phyloP scores from a whole-genome alignment of 805 yeast species.

The Spathaspora hagerdaliae region DNA sequence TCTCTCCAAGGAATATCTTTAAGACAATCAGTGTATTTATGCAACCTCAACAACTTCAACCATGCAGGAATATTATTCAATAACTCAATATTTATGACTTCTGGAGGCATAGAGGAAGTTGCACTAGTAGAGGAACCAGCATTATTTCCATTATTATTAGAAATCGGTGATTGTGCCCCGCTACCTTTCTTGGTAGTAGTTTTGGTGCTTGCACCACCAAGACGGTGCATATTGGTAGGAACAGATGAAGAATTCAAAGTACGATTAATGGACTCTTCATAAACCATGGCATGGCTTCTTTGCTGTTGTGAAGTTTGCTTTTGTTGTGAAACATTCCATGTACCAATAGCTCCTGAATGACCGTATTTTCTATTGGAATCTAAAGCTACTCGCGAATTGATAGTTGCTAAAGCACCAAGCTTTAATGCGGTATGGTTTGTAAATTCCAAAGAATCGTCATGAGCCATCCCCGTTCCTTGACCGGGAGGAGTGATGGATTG shows the following conservation, averaged over 20 bases:
- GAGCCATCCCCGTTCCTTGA: slow-evolving; percentile 1
- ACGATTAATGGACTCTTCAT: slow-evolving; percentile 35
- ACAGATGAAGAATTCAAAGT: slow-evolving; percentile 34
- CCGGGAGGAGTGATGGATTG: background rate
- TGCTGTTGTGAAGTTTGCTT: slow-evolving; percentile 13
- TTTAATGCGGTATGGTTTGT: slow-evolving; percentile 47
- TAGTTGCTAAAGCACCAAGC: slow-evolving; percentile 64
- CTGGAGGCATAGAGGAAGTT: slow-evolving; percentile 38
- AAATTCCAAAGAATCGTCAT: slow-evolving; percentile 21
- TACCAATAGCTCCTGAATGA: slow-evolving; percentile 6
- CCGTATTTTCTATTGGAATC: slow-evolving; percentile 35
- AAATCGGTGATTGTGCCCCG: slow-evolving; percentile 13
- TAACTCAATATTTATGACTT: slow-evolving; percentile 40
- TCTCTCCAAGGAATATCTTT: slow-evolving; percentile 75
- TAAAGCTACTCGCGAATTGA: slow-evolving; percentile 50
- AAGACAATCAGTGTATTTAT: slow-evolving; percentile 86
- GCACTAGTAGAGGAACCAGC: slow-evolving; percentile 5
- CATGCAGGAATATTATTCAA: slow-evolving; percentile 84
- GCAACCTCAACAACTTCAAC: slow-evolving; percentile 85
- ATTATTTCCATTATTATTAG: background rate
- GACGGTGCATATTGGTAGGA: slow-evolving; percentile 21
- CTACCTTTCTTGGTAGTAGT: slow-evolving; percentile 1
- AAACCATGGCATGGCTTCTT: slow-evolving; percentile 8
- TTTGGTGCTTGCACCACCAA: background rate
- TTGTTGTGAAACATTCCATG: slow-evolving; percentile 6